phyloP scores from a whole-genome alignment of 352 stramenopile species.

The Pythium rishiriense region DNA sequence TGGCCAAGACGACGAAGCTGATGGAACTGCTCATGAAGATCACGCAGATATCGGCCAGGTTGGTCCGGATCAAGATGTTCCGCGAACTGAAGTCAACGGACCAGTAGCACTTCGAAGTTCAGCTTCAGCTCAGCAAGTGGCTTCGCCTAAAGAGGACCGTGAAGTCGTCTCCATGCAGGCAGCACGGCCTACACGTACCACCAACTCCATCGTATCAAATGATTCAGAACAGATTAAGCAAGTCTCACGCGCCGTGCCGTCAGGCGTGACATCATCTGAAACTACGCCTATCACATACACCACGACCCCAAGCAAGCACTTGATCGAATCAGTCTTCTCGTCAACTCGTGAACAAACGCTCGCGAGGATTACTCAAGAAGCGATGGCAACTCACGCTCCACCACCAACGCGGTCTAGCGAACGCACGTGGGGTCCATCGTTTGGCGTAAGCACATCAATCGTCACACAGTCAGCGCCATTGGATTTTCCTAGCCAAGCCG shows the following conservation, averaged over 20 bases:
- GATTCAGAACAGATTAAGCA: background rate
- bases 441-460: slow-evolving; percentile 30
- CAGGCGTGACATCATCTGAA: background rate
- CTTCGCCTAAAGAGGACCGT: background rate
- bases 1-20: background rate
- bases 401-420: background rate
- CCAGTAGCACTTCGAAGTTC: background rate
- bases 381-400: background rate
- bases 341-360: slow-evolving; percentile 8
- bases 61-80: background rate
- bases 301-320: slow-evolving; percentile 16
- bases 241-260: too few relatives aligned
- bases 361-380: slow-evolving; percentile 4
- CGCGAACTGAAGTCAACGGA: background rate
- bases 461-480: background rate
- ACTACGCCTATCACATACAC: slow-evolving; percentile 4
- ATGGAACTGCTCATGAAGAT: background rate
- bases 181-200: background rate
- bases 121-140: background rate
- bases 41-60: background rate
- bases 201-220: background rate
- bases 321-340: slow-evolving; percentile 22
- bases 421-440: slow-evolving; percentile 52
- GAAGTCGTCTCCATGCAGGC: background rate
- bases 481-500: slow-evolving; percentile 7